Base-by-base conservation (phyloP, 768 basidiomycete species). In the Naganishia antarctica region DNA sequence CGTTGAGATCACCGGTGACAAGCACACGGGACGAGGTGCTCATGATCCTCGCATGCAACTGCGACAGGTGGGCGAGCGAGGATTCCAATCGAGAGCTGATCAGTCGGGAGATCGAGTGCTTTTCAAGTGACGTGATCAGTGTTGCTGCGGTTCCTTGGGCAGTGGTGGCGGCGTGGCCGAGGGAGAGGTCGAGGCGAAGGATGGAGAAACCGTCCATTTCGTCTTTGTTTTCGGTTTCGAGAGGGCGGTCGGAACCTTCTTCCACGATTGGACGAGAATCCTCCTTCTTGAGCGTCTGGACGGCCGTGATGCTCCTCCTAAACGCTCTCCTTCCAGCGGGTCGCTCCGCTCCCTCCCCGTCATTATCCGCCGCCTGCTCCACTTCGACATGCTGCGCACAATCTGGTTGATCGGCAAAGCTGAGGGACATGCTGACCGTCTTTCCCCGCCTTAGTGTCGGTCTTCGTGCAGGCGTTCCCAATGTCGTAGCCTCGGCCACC, bases 1-100 rank as follows among this genome's bases (percentile, higher is more conserved):
- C 89, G 76, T 99, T 99, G 65, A 99, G 83, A 76, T 99, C 96
- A 66, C 96, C 96, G 25, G 96, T 98, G 64, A 99, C 91, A 68
- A 99, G 85, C 53, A 99, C 91, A 76, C 96, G 91, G 72, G 91
- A 94, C 0, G 90, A 88, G 6, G 86, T 91, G 76, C 97, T 93
- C 75, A 88, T 82, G 15, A 98, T 86, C 43, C 96, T 90, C 53
- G 84, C 82, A 34, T 87, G 87, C 67, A 99, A 86, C 70, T 87
- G 88, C 65, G 87, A 83, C 65, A 98, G 84, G 74, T 97, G 92
- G 25, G 82, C 81, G 61, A 89, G 78, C 23, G 91, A 84, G 25
- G 85, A 78, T 16, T 80, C 80, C 70, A 99, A 85, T 41, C 91
- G 86, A 64, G 90, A 90, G 74, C 91, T 90, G 45, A 98, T 79